Percentiles rank a stretch among this genome's conserved stretches.
These are phyloP conservation scores for Triticum aestivum DNA, from an alignment of 176 grass and related monocot genomes.

Conservation along the genomic window IWGSC_CS_RefSeq_v2.1 NC_057807.1:586143304-586143803, in stretches of 20 bases:
- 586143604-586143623: background rate
- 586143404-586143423: background rate
- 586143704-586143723: background rate
- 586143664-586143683: background rate
- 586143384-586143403: constrained; percentile 45
- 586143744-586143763: background rate
- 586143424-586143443: constrained; percentile 30
- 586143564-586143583: background rate
- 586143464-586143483: background rate
- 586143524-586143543: background rate
- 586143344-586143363: background rate
- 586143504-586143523: constrained; percentile 20
- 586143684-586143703: background rate
- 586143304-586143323: background rate
- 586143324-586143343: too few relatives aligned
- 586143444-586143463: constrained; percentile 15
- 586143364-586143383: constrained; percentile 38
- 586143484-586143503: constrained; percentile 40
- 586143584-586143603: background rate
- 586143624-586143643: constrained; percentile 25
- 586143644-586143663: constrained; percentile 20
- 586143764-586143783: background rate
- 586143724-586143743: background rate
- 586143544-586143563: constrained; percentile 1
- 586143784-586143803: too few relatives aligned